Evolutionary conservation across 345 rosid genomes (phyloP).

Genomic region (Rhodamnia argentea): DNA sequence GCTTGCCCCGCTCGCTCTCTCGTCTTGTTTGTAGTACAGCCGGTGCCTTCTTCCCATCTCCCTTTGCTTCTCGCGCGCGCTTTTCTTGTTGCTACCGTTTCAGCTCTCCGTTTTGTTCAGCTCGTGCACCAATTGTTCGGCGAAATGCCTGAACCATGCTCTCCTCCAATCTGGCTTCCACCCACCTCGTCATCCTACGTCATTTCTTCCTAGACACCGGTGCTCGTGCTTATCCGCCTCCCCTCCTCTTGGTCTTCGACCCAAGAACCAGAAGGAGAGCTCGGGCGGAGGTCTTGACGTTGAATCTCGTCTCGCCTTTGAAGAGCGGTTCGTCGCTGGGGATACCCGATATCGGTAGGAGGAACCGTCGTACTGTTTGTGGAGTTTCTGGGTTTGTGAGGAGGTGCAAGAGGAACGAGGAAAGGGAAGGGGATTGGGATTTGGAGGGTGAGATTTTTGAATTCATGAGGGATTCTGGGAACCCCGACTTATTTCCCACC

Average conservation of each 20-base stretch:
- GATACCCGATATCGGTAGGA: conserved; percentile 17
- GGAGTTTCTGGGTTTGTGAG: conserved; percentile 28
- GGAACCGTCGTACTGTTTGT: conserved; percentile 15
- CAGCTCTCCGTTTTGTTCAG: neutral
- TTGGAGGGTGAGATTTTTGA: conserved; percentile 78
- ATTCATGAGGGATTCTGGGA: conserved; percentile 61
- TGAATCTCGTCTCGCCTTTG: neutral
- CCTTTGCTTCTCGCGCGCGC: neutral
- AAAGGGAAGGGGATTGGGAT: conserved; percentile 31
- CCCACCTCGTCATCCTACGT: conserved; percentile 12
- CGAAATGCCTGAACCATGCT: conserved; percentile 96
- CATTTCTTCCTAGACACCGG: conserved; percentile 15
- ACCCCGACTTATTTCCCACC: conserved; percentile 56
- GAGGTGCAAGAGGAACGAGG: conserved; percentile 34
- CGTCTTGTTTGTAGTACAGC: neutral
- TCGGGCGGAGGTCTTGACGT: conserved; percentile 4
- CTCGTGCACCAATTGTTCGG: conserved; percentile 25
- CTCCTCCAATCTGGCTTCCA: conserved; percentile 26
- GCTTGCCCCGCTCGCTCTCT: conserved; percentile 15
- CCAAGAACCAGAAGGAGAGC: neutral
- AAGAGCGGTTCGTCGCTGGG: conserved; percentile 9
- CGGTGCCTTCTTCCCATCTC: neutral
- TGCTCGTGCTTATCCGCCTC: conserved; percentile 7
- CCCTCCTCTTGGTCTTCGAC: neutral
- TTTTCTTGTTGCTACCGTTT: neutral